These are phyloP conservation scores for Solanum bulbocastanum DNA, from an alignment of 257 asterid species.

Conservation along the genomic window DNA sequence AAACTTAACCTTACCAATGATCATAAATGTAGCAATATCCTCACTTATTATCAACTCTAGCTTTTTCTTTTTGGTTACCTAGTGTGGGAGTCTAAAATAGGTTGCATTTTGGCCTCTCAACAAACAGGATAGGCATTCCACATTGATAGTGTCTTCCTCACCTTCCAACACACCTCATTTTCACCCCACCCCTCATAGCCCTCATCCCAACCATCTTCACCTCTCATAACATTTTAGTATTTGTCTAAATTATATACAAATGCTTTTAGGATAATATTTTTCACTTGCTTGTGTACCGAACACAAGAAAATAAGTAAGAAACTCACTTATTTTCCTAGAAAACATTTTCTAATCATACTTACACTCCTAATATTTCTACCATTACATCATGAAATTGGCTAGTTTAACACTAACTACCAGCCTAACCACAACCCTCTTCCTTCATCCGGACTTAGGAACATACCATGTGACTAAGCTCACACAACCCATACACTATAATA, in stretches of 20 bases:
- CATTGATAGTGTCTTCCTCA: neutral
- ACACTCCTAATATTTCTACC: neutral
- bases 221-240: neutral
- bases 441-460: neutral
- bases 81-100: neutral
- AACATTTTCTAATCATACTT: neutral
- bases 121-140: neutral
- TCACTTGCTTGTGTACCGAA: no score
- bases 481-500: neutral
- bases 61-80: neutral
- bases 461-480: neutral
- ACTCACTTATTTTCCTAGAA: no score
- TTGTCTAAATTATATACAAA: neutral
- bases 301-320: neutral
- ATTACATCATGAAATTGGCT: neutral
- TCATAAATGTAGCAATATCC: neutral
- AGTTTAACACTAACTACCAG: neutral
- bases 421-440: neutral
- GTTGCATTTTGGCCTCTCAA: neutral
- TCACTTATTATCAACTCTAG: neutral
- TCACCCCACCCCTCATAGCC: neutral
- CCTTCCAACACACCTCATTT: no score
- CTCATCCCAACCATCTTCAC: neutral
- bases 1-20: neutral
- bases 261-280: neutral